Evolutionary conservation across 108 stramenopile genomes (phyloP).

Genomic region (Skeletonema costatum): DNA sequence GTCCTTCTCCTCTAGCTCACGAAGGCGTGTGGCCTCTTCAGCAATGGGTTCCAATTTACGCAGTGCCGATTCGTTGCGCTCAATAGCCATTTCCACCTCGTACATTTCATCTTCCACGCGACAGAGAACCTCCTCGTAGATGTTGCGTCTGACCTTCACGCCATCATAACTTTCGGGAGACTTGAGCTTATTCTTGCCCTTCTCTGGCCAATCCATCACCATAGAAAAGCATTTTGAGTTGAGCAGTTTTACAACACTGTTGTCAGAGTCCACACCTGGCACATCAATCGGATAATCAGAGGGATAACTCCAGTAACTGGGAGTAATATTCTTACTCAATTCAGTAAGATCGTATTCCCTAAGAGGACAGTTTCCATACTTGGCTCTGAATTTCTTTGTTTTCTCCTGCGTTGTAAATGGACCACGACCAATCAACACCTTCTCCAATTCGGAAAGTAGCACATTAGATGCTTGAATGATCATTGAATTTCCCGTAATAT

Average conservation of each 20-base stretch:
- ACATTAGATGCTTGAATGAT: constrained; percentile 60
- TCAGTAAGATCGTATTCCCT: constrained; percentile 61
- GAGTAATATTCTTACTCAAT: constrained; percentile 50
- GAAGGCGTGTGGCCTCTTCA: constrained; percentile 82
- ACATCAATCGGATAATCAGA: constrained; percentile 59
- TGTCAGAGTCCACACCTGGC: constrained; percentile 36
- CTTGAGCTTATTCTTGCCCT: constrained; percentile 12
- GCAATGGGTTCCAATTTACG: constrained; percentile 90
- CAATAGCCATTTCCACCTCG: constrained; percentile 99
- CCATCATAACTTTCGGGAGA: constrained; percentile 75
- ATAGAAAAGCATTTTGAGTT: constrained; percentile 62
- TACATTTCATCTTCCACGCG: constrained; percentile 88
- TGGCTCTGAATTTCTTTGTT: constrained; percentile 65
- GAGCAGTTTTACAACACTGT: constrained; percentile 24
- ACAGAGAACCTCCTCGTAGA: constrained; percentile 82
- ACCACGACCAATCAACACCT: constrained; percentile 75
- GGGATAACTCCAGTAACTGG: constrained; percentile 76
- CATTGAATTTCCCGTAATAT: constrained; percentile 52
- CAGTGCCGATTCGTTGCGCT: constrained; percentile 88
- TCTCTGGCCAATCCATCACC: constrained; percentile 19
- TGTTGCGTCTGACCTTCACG: constrained; percentile 60
- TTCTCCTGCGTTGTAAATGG: constrained; percentile 73
- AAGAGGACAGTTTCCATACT: constrained; percentile 61
- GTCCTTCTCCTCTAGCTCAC: constrained; percentile 81
- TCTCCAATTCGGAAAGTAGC: constrained; percentile 69